Percentiles rank a stretch among this genome's conserved stretches.
Conservation (phyloP, 176 grass and related monocot species). For the Musa acuminata region DNA sequence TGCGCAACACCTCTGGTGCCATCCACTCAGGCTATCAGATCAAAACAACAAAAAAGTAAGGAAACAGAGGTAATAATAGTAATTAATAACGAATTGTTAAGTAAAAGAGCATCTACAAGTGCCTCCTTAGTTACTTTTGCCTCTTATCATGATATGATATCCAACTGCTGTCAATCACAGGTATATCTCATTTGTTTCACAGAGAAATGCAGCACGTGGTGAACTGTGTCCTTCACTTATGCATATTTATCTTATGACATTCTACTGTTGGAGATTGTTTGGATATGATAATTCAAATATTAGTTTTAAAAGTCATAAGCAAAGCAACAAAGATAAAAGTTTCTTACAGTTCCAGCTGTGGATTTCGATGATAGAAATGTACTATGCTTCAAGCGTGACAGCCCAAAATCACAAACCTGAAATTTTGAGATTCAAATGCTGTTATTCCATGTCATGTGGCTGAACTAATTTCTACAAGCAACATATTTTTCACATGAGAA, state of each 20-base stretch:
- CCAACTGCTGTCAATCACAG: background rate
- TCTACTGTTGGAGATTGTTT: background rate
- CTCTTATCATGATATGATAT: background rate
- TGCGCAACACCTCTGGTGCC: conserved; percentile 95
- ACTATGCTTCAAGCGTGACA: conserved; percentile 93
- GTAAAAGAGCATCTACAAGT: background rate
- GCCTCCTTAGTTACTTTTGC: background rate
- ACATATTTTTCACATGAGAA: background rate
- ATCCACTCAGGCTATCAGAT: conserved; percentile 90
- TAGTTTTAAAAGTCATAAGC: conserved; percentile 3
- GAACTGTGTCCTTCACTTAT: background rate
- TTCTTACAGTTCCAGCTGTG: conserved; percentile 93
- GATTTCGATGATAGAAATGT: conserved; percentile 99
- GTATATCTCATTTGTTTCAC: background rate
- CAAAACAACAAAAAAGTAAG: background rate
- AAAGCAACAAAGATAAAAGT: background rate
- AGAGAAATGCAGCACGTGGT: background rate
- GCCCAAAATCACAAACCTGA: conserved; percentile 98
- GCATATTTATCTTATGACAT: background rate
- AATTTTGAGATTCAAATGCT: background rate
- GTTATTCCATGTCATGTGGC: background rate
- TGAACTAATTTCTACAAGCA: background rate
- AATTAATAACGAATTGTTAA: background rate
- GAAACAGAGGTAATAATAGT: background rate
- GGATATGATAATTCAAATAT: conserved; percentile 12